phyloP scores from a whole-genome alignment of 1,284 basidiomycete genomes.

The Ustilago loliicola region DNA sequence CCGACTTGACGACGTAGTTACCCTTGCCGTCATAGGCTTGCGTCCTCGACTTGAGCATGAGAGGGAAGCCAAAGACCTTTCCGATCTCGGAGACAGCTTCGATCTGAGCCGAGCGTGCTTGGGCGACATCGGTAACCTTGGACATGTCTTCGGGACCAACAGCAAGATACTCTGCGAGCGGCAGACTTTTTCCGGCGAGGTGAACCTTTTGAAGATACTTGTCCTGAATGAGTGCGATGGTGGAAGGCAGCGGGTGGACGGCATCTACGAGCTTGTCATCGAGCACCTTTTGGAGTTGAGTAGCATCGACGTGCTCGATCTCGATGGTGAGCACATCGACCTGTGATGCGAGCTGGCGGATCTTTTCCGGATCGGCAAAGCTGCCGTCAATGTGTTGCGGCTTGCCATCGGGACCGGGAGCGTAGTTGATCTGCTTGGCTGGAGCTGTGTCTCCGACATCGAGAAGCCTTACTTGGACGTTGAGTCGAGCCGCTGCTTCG shows the following conservation, averaged over 20 bases:
- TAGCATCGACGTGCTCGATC: constrained; percentile 94
- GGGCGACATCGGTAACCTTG: constrained; percentile 73
- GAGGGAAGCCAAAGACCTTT: constrained; percentile 80
- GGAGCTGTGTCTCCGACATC: constrained; percentile 85
- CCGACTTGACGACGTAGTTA: constrained; percentile 82
- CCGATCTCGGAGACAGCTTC: constrained; percentile 46
- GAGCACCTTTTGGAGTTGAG: constrained; percentile 75
- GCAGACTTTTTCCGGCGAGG: constrained; percentile 71
- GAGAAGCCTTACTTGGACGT: constrained; percentile 87
- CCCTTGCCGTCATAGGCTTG: constrained; percentile 96
- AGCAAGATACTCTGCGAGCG: constrained; percentile 79
- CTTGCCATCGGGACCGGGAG: constrained; percentile 45
- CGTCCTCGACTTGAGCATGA: constrained; percentile 96
- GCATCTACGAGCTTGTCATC: constrained; percentile 65
- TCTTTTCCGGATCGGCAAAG: constrained; percentile 85
- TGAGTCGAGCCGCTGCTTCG: constrained; percentile 88
- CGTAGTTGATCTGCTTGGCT: constrained; percentile 83
- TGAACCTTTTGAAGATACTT: constrained; percentile 92
- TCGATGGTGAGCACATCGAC: constrained; percentile 95
- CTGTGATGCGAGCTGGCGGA: constrained; percentile 82
- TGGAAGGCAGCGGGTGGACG: constrained; percentile 88
- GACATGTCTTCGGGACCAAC: constrained; percentile 73
- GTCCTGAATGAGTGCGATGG: constrained; percentile 93
- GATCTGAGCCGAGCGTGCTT: constrained; percentile 71
- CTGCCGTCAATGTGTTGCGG: constrained; percentile 86